These are phyloP conservation scores for Leccinellum rugosiceps DNA, from an alignment of 768 basidiomycete genomes.

Conservation along the genomic window DNA sequence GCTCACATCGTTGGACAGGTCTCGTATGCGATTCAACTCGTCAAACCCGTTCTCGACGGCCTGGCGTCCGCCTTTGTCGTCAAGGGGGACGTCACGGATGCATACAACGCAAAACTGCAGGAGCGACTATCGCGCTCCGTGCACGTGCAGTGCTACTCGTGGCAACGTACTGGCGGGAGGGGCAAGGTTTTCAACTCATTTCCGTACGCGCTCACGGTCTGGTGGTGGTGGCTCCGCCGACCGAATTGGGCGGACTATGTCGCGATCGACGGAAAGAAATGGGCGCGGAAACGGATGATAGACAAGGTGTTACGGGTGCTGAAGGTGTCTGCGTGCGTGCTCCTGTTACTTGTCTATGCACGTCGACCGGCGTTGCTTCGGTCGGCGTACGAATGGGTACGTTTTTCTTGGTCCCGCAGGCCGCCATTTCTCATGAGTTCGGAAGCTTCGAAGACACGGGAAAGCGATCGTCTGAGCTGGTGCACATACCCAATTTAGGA, in stretches of 20 bases:
- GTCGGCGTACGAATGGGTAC: conserved; percentile 1
- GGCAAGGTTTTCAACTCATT: conserved; percentile 40
- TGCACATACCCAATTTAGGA: background rate
- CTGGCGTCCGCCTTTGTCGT: conserved; percentile 23
- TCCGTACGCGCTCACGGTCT: conserved; percentile 34
- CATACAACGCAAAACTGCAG: conserved; percentile 25
- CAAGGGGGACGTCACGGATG: conserved; percentile 22
- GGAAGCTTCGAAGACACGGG: background rate
- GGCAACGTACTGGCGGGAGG: conserved; percentile 36
- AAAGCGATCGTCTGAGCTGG: background rate
- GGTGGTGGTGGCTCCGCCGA: conserved; percentile 36
- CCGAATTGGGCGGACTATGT: conserved; percentile 36
- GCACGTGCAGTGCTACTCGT: conserved; percentile 36
- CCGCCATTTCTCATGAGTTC: background rate
- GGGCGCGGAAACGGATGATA: conserved; percentile 21
- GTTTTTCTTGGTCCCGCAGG: background rate
- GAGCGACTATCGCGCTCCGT: conserved; percentile 15
- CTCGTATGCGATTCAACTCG: conserved; percentile 27
- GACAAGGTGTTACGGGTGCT: conserved; percentile 1
- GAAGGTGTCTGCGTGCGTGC: conserved; percentile 1
- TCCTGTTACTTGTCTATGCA: conserved; percentile 7
- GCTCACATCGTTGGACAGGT: conserved; percentile 14
- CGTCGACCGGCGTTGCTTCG: conserved; percentile 5
- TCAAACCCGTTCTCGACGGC: conserved; percentile 28
- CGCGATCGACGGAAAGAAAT: conserved; percentile 37